Conservation (phyloP, 768 basidiomycete genomes). For the Tricholoma terreum region DNA sequence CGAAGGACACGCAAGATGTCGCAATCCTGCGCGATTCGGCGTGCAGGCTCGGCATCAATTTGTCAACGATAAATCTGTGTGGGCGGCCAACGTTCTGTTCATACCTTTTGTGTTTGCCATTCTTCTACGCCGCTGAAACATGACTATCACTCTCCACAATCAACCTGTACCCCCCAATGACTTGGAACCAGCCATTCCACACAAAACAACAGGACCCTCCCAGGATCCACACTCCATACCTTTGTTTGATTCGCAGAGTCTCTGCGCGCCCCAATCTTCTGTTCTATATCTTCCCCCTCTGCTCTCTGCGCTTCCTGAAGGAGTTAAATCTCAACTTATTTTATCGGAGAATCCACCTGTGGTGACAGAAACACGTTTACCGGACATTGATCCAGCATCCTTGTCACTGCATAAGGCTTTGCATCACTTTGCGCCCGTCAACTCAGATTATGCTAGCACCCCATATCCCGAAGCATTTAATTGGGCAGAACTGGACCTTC, state of each 20-base stretch:
- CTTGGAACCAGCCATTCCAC: not conserved
- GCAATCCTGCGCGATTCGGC: not conserved
- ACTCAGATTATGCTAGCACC: constrained; percentile 54
- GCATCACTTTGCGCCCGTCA: constrained; percentile 67
- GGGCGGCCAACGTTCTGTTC: not conserved
- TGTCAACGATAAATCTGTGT: too few relatives aligned
- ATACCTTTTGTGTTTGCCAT: not conserved
- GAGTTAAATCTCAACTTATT: constrained; percentile 28
- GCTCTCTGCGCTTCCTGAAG: constrained; percentile 67
- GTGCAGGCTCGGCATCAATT: not conserved
- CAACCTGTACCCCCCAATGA: not conserved
- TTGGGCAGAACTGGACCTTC: constrained; percentile 71
- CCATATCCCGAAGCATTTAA: constrained; percentile 84
- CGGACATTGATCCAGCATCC: constrained; percentile 82
- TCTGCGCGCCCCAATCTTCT: constrained; percentile 37
- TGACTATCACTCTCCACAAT: not conserved
- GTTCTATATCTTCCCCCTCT: constrained; percentile 84
- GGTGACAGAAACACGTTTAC: constrained; percentile 71
- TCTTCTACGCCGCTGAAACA: not conserved
- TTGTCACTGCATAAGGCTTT: constrained; percentile 83
- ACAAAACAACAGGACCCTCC: constrained; percentile 4
- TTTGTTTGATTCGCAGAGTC: constrained; percentile 39
- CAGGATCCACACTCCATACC: constrained; percentile 58
- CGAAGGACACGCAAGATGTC: not conserved
- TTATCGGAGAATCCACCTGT: constrained; percentile 39